Percentiles rank a stretch among this genome's conserved stretches.
Conservation (phyloP, 768 basidiomycete genomes). For the Termitomyces titanicus region DNA sequence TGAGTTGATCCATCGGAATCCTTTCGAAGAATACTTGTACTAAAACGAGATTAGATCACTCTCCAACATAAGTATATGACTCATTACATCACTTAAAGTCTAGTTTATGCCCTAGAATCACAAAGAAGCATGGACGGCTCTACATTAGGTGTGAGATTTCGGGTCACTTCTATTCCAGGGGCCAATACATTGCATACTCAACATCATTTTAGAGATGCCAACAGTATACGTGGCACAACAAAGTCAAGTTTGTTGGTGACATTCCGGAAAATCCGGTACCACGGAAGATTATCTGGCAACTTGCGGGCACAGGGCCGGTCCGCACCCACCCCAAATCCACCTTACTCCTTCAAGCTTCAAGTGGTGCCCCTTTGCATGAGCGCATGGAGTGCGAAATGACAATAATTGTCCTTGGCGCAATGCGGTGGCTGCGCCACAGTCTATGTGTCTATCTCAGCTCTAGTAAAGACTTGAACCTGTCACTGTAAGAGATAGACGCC, state of each 20-base stretch:
- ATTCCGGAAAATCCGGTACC: not conserved
- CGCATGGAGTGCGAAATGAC: not conserved
- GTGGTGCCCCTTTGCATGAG: not conserved
- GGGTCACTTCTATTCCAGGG: too few species aligned
- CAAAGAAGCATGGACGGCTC: not conserved
- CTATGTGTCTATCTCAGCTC: not conserved
- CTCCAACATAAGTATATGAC: not conserved
- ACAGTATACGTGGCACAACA: not conserved
- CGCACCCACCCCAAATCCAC: not conserved
- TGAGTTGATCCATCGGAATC: not conserved
- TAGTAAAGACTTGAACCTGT: not conserved
- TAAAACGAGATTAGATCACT: not conserved
- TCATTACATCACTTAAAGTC: too few species aligned
- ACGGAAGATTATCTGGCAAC: not conserved
- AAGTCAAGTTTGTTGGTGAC: not conserved
- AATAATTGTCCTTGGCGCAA: not conserved
- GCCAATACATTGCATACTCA: too few species aligned
- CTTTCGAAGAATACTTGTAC: too few species aligned
- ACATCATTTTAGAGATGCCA: not conserved
- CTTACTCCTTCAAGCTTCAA: not conserved
- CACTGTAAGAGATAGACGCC: not conserved
- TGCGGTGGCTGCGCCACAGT: constrained; percentile 13
- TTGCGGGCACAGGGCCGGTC: not conserved
- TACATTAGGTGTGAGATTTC: not conserved
- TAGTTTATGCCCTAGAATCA: not conserved